These are phyloP conservation scores for Peltaster fructicola DNA, from an alignment of 2,329 filamentous ascomycete species.

Conservation along the genomic window DNA sequence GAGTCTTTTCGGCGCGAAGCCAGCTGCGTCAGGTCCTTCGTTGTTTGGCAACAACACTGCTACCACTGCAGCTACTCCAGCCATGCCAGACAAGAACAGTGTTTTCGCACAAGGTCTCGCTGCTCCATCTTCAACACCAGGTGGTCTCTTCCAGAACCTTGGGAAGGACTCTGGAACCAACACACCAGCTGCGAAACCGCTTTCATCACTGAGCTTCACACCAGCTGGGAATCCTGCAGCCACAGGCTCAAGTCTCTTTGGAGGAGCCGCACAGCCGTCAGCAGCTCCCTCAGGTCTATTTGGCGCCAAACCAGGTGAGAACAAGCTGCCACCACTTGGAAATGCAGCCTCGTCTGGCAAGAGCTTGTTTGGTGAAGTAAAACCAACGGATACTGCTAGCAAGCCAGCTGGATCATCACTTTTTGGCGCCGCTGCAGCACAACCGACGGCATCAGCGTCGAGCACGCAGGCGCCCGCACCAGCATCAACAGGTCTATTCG, in stretches of 20 bases:
- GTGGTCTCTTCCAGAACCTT: constrained; percentile 3
- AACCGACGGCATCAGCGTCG: constrained; percentile 1
- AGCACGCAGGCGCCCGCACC: constrained; percentile 3
- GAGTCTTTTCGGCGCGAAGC: constrained; percentile 1
- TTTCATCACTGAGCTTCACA: constrained; percentile 10
- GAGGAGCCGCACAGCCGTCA: constrained; percentile 3
- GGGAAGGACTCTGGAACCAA: constrained; percentile 5
- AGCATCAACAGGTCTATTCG: constrained; percentile 2
- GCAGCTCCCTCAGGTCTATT: constrained; percentile 5
- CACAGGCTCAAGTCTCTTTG: constrained; percentile 2
- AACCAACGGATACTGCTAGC: no score
- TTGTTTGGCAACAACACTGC: constrained; percentile 1
- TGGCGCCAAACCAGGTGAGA: constrained; percentile 5
- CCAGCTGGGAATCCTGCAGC: constrained; percentile 14
- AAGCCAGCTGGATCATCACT: constrained; percentile 3
- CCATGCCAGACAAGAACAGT: no score
- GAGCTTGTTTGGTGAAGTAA: no score
- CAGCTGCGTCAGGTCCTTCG: neutral
- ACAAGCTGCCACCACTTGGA: constrained; percentile 3
- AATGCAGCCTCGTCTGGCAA: constrained; percentile 1
- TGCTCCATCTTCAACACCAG: constrained; percentile 5
- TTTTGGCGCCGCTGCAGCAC: constrained; percentile 4
- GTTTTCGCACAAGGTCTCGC: constrained; percentile 4
- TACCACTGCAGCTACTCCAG: constrained; percentile 1
- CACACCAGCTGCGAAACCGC: constrained; percentile 10